A percentile compares a stretch with the other conserved stretches of the same genome.
Evolutionary conservation across 1,284 basidiomycete genomes (phyloP).

Genomic region (Vanrija humicola): DNA sequence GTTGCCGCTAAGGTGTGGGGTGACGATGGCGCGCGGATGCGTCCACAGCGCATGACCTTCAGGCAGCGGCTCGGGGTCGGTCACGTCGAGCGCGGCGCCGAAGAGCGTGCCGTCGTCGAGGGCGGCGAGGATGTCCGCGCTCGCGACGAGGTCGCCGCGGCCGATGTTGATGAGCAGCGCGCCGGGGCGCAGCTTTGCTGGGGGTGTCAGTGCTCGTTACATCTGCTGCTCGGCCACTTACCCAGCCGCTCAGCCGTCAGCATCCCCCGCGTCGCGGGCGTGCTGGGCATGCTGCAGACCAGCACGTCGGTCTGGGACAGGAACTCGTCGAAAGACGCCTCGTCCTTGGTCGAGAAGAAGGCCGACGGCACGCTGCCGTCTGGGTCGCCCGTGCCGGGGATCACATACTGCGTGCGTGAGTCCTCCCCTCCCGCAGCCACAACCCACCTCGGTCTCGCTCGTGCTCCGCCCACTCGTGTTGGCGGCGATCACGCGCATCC

Average conservation of each 20-base stretch:
- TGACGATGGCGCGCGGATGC: conserved; percentile 37
- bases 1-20: conserved; percentile 37
- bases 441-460: conserved; percentile 37
- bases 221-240: conserved; percentile 22
- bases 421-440: neutral
- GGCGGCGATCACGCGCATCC: conserved; percentile 43
- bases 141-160: conserved; percentile 34
- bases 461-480: conserved; percentile 39
- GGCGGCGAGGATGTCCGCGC: conserved; percentile 34
- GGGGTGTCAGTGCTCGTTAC: neutral
- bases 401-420: conserved; percentile 19
- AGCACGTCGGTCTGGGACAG: conserved; percentile 42
- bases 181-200: conserved; percentile 29
- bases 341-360: conserved; percentile 40
- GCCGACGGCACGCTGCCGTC: conserved; percentile 42
- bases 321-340: conserved; percentile 34
- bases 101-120: conserved; percentile 28
- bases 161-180: conserved; percentile 45
- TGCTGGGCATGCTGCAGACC: conserved; percentile 40
- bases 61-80: conserved; percentile 43
- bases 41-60: conserved; percentile 32
- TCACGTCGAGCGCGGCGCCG: conserved; percentile 43
- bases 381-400: conserved; percentile 42
- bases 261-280: conserved; percentile 34
- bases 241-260: conserved; percentile 38